Evolutionary conservation across 1,284 basidiomycete species (phyloP).

Genomic region (Uromyces viciae-fabae): DNA sequence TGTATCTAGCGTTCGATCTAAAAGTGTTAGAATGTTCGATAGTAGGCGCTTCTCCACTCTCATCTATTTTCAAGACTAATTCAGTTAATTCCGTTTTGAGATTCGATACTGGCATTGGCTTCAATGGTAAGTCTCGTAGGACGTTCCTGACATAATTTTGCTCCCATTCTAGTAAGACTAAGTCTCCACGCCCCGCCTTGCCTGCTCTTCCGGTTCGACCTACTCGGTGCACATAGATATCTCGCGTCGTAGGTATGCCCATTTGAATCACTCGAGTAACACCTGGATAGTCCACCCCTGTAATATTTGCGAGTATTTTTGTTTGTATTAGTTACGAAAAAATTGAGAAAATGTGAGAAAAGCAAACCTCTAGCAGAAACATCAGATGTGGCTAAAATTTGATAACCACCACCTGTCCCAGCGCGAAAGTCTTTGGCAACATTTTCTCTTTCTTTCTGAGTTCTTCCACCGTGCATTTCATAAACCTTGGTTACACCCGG

Average conservation of each 20-base stretch:
- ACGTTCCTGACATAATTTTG: conserved; percentile 66
- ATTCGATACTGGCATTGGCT: conserved; percentile 62
- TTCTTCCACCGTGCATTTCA: conserved; percentile 81
- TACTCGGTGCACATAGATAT: conserved; percentile 86
- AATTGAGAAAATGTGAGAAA: background rate
- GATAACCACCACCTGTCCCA: conserved; percentile 56
- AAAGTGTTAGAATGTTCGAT: conserved; percentile 24
- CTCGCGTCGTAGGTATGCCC: conserved; percentile 68
- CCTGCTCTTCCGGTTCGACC: conserved; percentile 81
- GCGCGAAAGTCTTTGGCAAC: conserved; percentile 68
- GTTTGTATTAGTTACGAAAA: background rate
- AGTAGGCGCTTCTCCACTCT: conserved; percentile 54
- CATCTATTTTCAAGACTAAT: conserved; percentile 62
- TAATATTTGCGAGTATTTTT: background rate
- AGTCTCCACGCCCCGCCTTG: conserved; percentile 71
- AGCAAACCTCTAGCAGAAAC: conserved; percentile 55
- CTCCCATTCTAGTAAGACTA: conserved; percentile 82
- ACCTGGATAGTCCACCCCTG: conserved; percentile 61
- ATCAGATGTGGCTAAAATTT: conserved; percentile 56
- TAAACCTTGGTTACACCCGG: conserved; percentile 64
- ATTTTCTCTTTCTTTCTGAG: conserved; percentile 65
- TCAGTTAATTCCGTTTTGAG: conserved; percentile 61
- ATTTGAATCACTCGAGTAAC: conserved; percentile 92
- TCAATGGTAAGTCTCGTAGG: conserved; percentile 69
- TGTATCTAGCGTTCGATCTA: background rate